Evolutionary conservation across 2,329 filamentous ascomycete species (phyloP), one percentile per base, ranked within the genome.

Genomic region (Fusarium sambucinum): DNA sequence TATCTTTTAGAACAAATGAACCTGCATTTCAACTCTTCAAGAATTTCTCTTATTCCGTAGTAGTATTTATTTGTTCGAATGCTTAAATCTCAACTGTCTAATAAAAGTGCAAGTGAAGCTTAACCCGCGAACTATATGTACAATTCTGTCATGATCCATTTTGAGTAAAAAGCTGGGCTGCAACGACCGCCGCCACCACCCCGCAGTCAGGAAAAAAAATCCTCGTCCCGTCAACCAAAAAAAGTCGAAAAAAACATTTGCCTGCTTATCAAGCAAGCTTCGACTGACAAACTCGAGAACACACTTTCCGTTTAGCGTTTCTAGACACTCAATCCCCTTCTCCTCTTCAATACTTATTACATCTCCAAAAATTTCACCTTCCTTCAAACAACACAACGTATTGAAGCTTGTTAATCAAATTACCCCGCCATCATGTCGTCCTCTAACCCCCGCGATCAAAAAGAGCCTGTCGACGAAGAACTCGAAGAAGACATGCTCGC

Each of bases 401-500:
- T 44, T 33, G 29, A 45, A 27, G n/a, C 44, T 48, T 25, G 11
- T 59, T 35, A 30, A 35, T 19, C 42, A 55, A 72, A 69, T 42
- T 72, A 73, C 72, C 72, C 68, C 63, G 68, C 67, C 68, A 73
- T 74, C 66, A 78, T 78, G 76, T 76, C 76, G 48, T 73, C 76
- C 60, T 72, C 76, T 40, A 72, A 74, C 57, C 69, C 60, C 60
- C 69, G 63, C 59, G 65, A 71, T 51, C 55, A 69, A 47, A 69
- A 73, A 55, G 73, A 74, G 38, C 63, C 63, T 27, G 45, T 61
- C 37, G 74, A 74, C 27, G 66, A 74, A 56, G 71, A 74, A 68
- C 77, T 79, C 65, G 78, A 81, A 56, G 75, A 81, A 55, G 75
- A 79, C 59, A 71, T 82, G 68, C 80, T 81, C 53, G 76, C 80